phyloP scores from a whole-genome alignment of 495 filamentous ascomycete genomes.

The Penicillium malachiteum region DNA sequence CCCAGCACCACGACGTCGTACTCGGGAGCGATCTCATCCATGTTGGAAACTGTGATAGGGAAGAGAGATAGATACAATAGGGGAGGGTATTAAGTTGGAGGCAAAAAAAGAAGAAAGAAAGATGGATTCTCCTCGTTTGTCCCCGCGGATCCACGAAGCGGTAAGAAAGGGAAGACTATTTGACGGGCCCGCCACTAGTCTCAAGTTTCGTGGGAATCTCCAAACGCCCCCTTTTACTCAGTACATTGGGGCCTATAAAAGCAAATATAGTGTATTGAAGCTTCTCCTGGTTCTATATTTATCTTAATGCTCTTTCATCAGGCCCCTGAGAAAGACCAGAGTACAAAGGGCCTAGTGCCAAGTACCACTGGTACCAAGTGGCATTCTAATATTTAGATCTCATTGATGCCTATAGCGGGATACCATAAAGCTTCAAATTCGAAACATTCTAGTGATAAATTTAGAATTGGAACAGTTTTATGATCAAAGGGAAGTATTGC shows the following conservation, averaged over 20 bases:
- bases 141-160: conserved; percentile 36
- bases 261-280: not conserved
- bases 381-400: too few species aligned
- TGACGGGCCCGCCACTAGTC: conserved; percentile 32
- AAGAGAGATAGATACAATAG: conserved; percentile 11
- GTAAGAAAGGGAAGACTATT: conserved; percentile 32
- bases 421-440: not conserved
- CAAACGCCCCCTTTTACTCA: not conserved
- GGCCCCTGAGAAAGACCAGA: not conserved
- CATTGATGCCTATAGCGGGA: not conserved
- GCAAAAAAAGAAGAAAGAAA: conserved; percentile 17
- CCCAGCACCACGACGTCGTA: conserved; percentile 99
- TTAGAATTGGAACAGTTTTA: too few species aligned
- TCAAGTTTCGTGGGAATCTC: not conserved
- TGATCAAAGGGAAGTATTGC: not conserved
- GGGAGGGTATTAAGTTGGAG: conserved; percentile 15
- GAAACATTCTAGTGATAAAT: not conserved
- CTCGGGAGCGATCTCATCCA: conserved; percentile 95
- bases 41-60: conserved; percentile 38
- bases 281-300: conserved; percentile 1
- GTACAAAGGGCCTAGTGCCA: too few species aligned
- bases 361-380: too few species aligned
- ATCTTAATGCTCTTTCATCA: not conserved
- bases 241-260: not conserved
- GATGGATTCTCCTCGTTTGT: conserved; percentile 20